A percentile compares a stretch with the other conserved stretches of the same genome.
Conservation (phyloP, 2,329 filamentous ascomycete species). For the Diaporthe destruens region DNA sequence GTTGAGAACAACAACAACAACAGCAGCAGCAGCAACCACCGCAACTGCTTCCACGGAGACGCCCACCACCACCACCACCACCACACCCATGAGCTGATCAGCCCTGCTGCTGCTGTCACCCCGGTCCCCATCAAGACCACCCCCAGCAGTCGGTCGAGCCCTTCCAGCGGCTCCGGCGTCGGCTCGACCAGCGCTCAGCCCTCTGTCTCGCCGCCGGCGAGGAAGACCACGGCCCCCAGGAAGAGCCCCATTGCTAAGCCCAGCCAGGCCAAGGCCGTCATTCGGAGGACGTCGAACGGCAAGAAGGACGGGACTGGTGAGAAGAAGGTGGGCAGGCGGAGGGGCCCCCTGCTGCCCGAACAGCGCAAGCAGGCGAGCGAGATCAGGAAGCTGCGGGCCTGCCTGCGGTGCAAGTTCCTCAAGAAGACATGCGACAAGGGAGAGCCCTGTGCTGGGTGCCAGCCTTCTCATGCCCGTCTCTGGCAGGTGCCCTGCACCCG, state of each 20-base stretch:
- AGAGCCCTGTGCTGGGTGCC: constrained; percentile 93
- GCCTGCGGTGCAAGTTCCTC: constrained; percentile 95
- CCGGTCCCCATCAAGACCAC: constrained; percentile 78
- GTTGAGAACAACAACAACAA: constrained; percentile 62
- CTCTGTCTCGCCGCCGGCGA: constrained; percentile 72
- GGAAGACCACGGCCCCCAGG: constrained; percentile 77
- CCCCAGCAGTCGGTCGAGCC: constrained; percentile 69
- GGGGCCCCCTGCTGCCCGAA: constrained; percentile 90
- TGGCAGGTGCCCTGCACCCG: constrained; percentile 99
- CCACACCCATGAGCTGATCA: constrained; percentile 67
- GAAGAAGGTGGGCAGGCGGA: constrained; percentile 93
- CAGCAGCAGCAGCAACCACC: constrained; percentile 56
- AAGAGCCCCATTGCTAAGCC: constrained; percentile 86
- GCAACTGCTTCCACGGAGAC: constrained; percentile 73
- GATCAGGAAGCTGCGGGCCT: constrained; percentile 94
- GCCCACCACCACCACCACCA: constrained; percentile 60
- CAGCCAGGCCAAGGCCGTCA: constrained; percentile 77
- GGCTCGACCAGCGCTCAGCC: constrained; percentile 65
- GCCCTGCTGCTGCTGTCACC: constrained; percentile 75
- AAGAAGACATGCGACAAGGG: constrained; percentile 99
- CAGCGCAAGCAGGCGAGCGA: constrained; percentile 97
- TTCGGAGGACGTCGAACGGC: constrained; percentile 79
- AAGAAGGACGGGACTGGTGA: constrained; percentile 84
- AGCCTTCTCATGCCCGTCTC: constrained; percentile 92
- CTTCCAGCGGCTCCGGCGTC: constrained; percentile 71